Percentiles rank a stretch among this genome's conserved stretches.
Evolutionary conservation across 2,329 filamentous ascomycete species (phyloP).

Genomic region (Botrytis sinoallii): DNA sequence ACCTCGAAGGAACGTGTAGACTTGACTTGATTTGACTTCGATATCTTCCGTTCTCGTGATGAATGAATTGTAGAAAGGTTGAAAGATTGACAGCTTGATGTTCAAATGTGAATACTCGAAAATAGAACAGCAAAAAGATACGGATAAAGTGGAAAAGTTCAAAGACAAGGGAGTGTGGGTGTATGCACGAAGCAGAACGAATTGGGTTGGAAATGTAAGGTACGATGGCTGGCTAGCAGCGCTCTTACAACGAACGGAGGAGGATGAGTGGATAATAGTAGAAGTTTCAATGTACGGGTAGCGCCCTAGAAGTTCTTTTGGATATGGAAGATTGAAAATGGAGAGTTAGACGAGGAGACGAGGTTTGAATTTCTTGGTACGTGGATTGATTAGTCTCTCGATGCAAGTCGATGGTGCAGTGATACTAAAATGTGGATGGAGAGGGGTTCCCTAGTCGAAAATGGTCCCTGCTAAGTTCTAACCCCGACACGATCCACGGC

Average conservation of each 20-base stretch:
- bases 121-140: background rate
- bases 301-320: constrained; percentile 14
- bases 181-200: constrained; percentile 16
- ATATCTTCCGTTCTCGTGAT: constrained; percentile 18
- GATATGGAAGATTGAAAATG: constrained; percentile 13
- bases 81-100: constrained; percentile 11
- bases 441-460: constrained; percentile 6
- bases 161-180: constrained; percentile 17
- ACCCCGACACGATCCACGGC: constrained; percentile 5
- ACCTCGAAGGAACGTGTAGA: constrained; percentile 14
- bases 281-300: background rate
- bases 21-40: background rate
- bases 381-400: background rate
- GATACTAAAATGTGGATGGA: constrained; percentile 7
- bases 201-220: constrained; percentile 14
- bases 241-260: constrained; percentile 1
- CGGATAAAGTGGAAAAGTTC: background rate
- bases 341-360: background rate
- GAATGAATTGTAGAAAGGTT: background rate
- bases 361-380: constrained; percentile 4
- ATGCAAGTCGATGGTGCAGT: constrained; percentile 11
- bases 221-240: constrained; percentile 21
- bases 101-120: background rate
- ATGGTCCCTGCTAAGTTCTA: background rate
- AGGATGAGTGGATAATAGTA: constrained; percentile 3